Base-by-base conservation (phyloP, 208 protist species). In the Plasmodiophora brassicae region DNA sequence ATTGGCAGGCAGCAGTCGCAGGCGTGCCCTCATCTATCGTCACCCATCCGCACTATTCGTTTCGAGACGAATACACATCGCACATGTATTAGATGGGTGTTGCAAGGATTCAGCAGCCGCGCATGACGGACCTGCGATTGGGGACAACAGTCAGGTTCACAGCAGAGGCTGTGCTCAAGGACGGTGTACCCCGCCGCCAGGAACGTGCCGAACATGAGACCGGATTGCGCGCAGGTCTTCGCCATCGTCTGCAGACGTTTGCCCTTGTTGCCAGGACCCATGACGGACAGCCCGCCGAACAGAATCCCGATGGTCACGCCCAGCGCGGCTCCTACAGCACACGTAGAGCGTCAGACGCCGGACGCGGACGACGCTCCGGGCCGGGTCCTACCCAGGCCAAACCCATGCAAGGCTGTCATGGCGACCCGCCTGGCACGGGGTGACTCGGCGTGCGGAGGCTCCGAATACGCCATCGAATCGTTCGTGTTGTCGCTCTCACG, bases 261-360 rank as follows among this genome's bases (percentile, higher is more conserved):
- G 10, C 65, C 65, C n/a, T 78, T 78, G 41, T 78, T 78, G 5
- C 65, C 65, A 5, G 65, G 65, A 44, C 65, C 65, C 20, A 78
- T n/a, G n/a, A 78, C 65, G n/a, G 65, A 78, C 20, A 78, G n/a
- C 5, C 65, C 65, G 5, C 65, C 65, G n/a, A 78, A 78, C 65
- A 78, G 65, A 32, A 78, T 78, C 10, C 65, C 65, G 65, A 78
- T 78, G 10, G 65, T 78, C 32, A n/a, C 41, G n/a, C 65, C 65
- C 32, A 78, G 65, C 5, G 65, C 65, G 14, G 65, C 65, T 8
- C 65, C 65, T 78, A 78, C 14, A 57, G 50, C 14, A 14, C 50
- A 14, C 50, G 25, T 14, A 57, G 20, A 14, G 25, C 25, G 14
- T 28, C 50, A 14, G 20, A n/a, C 20, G 32, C 65, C 41, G n/a